Evolutionary conservation across 164 flowering plant genomes (phyloP).

Genomic region (Protea cynaroides): DNA sequence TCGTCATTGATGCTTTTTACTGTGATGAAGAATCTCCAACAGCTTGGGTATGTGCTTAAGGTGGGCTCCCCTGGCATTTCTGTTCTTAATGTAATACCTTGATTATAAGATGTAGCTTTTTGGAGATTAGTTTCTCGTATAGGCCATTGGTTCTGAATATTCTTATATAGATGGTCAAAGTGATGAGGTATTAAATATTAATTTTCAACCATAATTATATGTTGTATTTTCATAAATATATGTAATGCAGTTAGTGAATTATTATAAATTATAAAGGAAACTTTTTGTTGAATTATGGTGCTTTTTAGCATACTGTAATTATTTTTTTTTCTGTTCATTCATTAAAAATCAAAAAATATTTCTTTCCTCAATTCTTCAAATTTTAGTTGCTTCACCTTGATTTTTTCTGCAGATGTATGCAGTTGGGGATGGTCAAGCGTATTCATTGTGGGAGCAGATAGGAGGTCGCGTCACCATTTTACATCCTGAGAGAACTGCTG

Average conservation of each 20-base stretch:
- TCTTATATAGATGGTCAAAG: no score
- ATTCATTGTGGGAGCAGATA: constrained; percentile 56
- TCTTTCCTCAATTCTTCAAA: neutral
- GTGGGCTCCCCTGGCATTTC: constrained; percentile 22
- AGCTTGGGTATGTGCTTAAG: constrained; percentile 63
- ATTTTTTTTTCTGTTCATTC: neutral
- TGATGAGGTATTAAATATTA: no score
- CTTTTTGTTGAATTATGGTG: neutral
- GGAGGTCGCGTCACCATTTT: constrained; percentile 53
- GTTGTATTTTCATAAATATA: neutral
- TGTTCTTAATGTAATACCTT: neutral
- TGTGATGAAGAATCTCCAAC: constrained; percentile 55
- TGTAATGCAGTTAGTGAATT: no score
- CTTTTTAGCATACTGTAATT: neutral
- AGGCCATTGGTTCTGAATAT: neutral
- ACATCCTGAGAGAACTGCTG: constrained; percentile 36
- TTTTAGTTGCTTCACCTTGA: constrained; percentile 7
- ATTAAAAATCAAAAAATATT: no score
- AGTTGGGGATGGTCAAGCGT: constrained; percentile 51
- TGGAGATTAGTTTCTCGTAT: neutral
- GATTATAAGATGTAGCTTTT: neutral
- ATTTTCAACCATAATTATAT: no score
- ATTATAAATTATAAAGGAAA: neutral
- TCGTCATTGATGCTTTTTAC: constrained; percentile 60
- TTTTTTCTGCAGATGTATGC: constrained; percentile 59